These are phyloP conservation scores for Rutstroemia sp. DNA, from an alignment of 2,329 filamentous ascomycete species.

Conservation along the genomic window DNA sequence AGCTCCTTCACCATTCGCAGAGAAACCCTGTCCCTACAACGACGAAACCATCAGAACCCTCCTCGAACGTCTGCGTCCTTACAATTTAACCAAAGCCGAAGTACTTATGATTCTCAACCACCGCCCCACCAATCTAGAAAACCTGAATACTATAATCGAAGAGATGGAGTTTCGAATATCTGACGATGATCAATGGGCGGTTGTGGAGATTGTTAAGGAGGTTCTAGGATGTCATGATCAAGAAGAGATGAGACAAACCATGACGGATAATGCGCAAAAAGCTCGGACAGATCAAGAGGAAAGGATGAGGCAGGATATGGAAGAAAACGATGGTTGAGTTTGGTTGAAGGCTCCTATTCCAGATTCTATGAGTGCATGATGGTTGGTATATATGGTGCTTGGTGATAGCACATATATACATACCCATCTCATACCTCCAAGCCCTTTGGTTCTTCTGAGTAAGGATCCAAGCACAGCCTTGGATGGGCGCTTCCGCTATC, in stretches of 20 bases:
- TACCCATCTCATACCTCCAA: no score
- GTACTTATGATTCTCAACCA: slow-evolving; percentile 62
- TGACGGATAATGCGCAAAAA: slow-evolving; percentile 10
- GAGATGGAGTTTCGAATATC: slow-evolving; percentile 55
- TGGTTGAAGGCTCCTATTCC: no score
- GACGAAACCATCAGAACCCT: slow-evolving; percentile 45
- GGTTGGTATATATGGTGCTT: no score
- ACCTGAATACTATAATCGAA: slow-evolving; percentile 57
- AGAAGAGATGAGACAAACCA: slow-evolving; percentile 25
- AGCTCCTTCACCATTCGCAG: slow-evolving; percentile 45
- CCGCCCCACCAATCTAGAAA: slow-evolving; percentile 48
- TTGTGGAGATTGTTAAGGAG: slow-evolving; percentile 48
- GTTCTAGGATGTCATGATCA: slow-evolving; percentile 42
- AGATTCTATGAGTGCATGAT: no score
- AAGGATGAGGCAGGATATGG: slow-evolving; percentile 2
- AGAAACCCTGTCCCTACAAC: slow-evolving; percentile 36
- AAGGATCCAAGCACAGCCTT: no score
- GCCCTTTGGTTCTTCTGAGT: no score
- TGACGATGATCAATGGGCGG: slow-evolving; percentile 46
- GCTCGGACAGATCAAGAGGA: background rate
- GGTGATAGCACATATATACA: no score
- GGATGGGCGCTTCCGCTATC: no score
- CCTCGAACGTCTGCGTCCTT: slow-evolving; percentile 46
- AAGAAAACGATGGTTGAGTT: background rate
- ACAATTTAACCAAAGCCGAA: slow-evolving; percentile 59